Percentiles rank a stretch among this genome's conserved stretches.
Conservation (phyloP, 306 rosid genomes). For the Vicia faba region DNA sequence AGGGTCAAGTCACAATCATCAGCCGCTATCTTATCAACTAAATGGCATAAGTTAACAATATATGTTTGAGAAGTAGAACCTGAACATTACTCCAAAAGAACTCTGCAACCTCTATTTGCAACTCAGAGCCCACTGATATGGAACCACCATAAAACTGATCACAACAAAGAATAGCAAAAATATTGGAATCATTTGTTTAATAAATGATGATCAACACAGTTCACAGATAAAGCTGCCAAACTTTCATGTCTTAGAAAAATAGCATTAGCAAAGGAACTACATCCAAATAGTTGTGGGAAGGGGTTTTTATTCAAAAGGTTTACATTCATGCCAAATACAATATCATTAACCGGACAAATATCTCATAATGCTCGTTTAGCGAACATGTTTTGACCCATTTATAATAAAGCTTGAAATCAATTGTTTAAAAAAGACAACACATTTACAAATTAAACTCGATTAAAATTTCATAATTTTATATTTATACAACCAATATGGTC, state of each 20-base stretch:
- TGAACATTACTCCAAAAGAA: conserved; percentile 89
- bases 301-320: background rate
- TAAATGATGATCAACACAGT: conserved; percentile 30
- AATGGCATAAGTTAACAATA: conserved; percentile 27
- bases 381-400: conserved; percentile 23
- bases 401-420: conserved; percentile 20
- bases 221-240: conserved; percentile 13
- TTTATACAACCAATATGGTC: conserved; percentile 10
- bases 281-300: conserved; percentile 14
- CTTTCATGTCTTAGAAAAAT: conserved; percentile 24
- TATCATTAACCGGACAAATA: conserved; percentile 18
- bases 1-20: conserved; percentile 44
- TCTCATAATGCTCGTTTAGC: background rate
- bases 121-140: conserved; percentile 77
- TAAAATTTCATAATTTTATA: background rate
- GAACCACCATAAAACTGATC: conserved; percentile 86
- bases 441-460: conserved; percentile 9
- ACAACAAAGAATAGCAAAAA: conserved; percentile 30
- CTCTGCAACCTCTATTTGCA: conserved; percentile 91
- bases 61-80: conserved; percentile 52
- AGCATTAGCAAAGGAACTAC: conserved; percentile 32
- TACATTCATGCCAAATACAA: conserved; percentile 13
- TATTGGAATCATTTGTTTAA: conserved; percentile 31
- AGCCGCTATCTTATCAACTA: conserved; percentile 36
- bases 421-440: background rate